Conservation (phyloP, 176 grass and related monocot species). For the Melocanna baccifera region DNA sequence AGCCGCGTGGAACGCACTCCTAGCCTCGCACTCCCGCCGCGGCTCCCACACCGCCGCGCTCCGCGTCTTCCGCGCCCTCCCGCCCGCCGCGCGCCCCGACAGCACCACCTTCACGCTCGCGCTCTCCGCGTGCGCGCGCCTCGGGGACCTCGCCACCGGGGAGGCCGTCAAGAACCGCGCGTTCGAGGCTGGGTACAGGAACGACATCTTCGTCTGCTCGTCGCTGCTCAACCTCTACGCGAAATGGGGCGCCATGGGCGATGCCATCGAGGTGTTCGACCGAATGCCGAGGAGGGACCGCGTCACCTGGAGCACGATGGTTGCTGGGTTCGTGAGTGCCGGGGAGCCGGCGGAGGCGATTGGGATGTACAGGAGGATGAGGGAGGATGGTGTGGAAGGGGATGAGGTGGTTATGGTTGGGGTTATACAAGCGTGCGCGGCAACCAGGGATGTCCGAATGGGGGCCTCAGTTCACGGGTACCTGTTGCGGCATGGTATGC, state of each 20-base stretch:
- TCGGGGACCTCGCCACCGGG: no score
- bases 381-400: constrained; percentile 8
- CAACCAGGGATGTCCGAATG: constrained; percentile 20
- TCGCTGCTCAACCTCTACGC: constrained; percentile 50
- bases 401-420: constrained; percentile 56
- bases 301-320: constrained; percentile 67
- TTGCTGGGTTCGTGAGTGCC: constrained; percentile 42
- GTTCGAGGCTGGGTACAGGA: no score
- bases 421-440: constrained; percentile 32
- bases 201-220: background rate
- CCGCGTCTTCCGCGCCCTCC: no score
- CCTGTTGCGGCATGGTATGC: constrained; percentile 40
- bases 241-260: constrained; percentile 49
- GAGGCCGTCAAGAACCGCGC: no score
- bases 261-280: constrained; percentile 47
- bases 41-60: no score
- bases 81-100: no score
- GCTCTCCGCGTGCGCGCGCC: no score
- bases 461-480: constrained; percentile 47
- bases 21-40: no score
- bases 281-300: constrained; percentile 55
- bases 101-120: no score
- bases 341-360: constrained; percentile 42
- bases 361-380: constrained; percentile 54
- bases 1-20: no score